Percentiles rank a stretch among this genome's conserved stretches.
Evolutionary conservation across 768 basidiomycete genomes (phyloP).

Genomic region (Coprinopsis cinerea): DNA sequence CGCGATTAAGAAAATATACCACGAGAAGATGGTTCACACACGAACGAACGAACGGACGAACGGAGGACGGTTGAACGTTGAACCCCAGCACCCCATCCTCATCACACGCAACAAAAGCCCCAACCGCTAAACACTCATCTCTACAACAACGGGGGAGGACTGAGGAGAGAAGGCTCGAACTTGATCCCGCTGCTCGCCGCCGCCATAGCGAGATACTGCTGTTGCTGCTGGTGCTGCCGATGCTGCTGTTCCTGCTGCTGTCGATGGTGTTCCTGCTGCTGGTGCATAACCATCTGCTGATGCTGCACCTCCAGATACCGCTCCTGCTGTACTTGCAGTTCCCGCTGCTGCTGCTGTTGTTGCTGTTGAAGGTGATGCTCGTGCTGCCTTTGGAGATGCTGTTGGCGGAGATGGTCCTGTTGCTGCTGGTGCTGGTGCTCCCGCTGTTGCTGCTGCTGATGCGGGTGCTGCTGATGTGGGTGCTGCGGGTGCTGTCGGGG

Average conservation of each 20-base stretch:
- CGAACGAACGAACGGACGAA: no score
- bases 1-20: no score
- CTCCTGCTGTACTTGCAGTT: background rate
- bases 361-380: conserved; percentile 5
- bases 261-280: conserved; percentile 4
- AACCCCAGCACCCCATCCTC: background rate
- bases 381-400: conserved; percentile 7
- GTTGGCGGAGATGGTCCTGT: conserved; percentile 3
- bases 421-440: conserved; percentile 19
- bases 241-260: conserved; percentile 11
- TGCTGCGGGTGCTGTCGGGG: conserved; percentile 13
- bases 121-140: background rate
- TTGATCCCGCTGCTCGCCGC: background rate
- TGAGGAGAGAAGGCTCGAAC: conserved; percentile 5
- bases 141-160: background rate
- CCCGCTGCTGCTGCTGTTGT: background rate
- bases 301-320: conserved; percentile 1
- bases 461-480: conserved; percentile 3
- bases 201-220: background rate
- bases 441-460: conserved; percentile 12
- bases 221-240: conserved; percentile 12
- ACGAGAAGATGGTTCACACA: no score
- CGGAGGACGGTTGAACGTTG: no score
- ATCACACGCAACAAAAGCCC: background rate
- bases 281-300: background rate